phyloP scores from a whole-genome alignment of 495 filamentous ascomycete genomes.

The Hyphodiscus hymeniophilus region DNA sequence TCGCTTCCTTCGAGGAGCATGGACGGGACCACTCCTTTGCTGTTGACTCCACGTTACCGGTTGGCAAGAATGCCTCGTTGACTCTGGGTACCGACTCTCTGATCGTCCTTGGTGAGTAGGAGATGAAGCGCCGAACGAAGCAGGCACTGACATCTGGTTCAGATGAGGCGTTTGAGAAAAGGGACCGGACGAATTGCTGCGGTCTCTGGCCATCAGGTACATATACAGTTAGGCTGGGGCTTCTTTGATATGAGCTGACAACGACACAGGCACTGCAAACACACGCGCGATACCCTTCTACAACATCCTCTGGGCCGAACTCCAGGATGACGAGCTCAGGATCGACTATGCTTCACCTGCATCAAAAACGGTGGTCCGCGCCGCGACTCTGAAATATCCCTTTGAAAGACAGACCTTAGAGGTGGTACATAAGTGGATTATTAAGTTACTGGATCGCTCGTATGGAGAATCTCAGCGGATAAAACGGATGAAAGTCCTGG shows the following conservation, averaged over 20 bases:
- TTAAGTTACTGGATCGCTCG: conserved; percentile 53
- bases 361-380: conserved; percentile 48
- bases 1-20: conserved; percentile 19
- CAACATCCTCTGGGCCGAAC: conserved; percentile 77
- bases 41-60: conserved; percentile 38
- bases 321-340: conserved; percentile 47
- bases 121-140: not conserved
- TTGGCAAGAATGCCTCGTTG: conserved; percentile 52
- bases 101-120: conserved; percentile 47
- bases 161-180: conserved; percentile 39
- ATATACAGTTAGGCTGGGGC: not conserved
- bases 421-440: conserved; percentile 50
- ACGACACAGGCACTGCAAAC: conserved; percentile 15
- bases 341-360: conserved; percentile 64
- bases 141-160: conserved; percentile 10
- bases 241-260: conserved; percentile 8
- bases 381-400: conserved; percentile 51
- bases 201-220: conserved; percentile 36
- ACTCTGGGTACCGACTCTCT: conserved; percentile 57
- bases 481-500: conserved; percentile 75
- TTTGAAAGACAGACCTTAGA: conserved; percentile 44
- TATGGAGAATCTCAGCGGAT: conserved; percentile 64
- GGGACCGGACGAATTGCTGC: conserved; percentile 33
- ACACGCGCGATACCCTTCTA: conserved; percentile 58
- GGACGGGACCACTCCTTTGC: conserved; percentile 22